Evolutionary conservation across 1,139 yeast species (phyloP).

Genomic region (Magnusiomyces sp.): DNA sequence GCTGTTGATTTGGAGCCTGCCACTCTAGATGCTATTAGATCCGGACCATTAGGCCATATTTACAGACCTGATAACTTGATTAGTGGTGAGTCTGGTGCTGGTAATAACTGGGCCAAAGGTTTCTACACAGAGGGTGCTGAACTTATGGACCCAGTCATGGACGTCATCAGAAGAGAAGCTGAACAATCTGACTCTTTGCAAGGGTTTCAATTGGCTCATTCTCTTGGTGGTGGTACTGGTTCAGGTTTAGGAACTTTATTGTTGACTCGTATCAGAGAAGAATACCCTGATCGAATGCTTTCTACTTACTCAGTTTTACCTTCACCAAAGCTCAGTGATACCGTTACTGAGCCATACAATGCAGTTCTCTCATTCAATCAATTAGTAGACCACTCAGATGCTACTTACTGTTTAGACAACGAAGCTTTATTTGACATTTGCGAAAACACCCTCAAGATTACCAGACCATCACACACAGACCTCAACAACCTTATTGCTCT

Average conservation of each 20-base stretch:
- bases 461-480: constrained; percentile 36
- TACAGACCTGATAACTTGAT: constrained; percentile 41
- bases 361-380: constrained; percentile 38
- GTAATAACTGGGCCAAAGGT: constrained; percentile 45
- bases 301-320: constrained; percentile 41
- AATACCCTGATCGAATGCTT: constrained; percentile 40
- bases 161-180: constrained; percentile 40
- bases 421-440: constrained; percentile 40
- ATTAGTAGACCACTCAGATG: constrained; percentile 38
- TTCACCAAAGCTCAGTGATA: constrained; percentile 38
- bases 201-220: constrained; percentile 42
- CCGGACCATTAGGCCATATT: constrained; percentile 36
- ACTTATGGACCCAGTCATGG: constrained; percentile 39
- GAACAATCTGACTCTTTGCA: constrained; percentile 38
- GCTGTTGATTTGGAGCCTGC: constrained; percentile 42
- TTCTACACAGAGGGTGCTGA: constrained; percentile 42
- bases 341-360: constrained; percentile 40
- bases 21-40: constrained; percentile 37
- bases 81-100: constrained; percentile 39
- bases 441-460: constrained; percentile 34
- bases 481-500: constrained; percentile 37
- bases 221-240: constrained; percentile 42
- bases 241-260: constrained; percentile 40
- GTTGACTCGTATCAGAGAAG: constrained; percentile 36
- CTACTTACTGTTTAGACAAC: constrained; percentile 40